Evolutionary conservation across 23 red algal species (phyloP).

Genomic region (Cyanidiococcus yangmingshanensis): DNA sequence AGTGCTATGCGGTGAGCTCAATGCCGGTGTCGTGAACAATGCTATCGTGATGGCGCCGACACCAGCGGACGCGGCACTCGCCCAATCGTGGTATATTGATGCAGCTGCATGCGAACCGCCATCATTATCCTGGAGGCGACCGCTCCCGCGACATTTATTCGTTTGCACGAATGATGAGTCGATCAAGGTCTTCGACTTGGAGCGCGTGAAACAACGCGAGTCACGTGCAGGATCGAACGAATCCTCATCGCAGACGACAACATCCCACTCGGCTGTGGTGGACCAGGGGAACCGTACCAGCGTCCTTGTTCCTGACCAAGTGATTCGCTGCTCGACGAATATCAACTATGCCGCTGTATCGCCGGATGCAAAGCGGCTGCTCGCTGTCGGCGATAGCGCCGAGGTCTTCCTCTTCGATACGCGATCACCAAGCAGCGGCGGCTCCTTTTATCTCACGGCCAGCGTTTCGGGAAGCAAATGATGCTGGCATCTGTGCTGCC

Average conservation of each 20-base stretch:
- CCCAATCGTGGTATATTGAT: background rate
- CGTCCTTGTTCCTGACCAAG: background rate
- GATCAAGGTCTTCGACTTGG: slow-evolving; percentile 5
- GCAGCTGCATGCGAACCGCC: background rate
- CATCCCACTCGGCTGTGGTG: background rate
- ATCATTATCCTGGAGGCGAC: background rate
- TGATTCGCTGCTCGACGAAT: background rate
- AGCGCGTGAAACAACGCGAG: background rate
- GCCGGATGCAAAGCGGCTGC: slow-evolving; percentile 22
- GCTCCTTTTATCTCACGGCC: background rate
- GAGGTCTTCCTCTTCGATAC: slow-evolving; percentile 20
- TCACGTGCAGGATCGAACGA: background rate
- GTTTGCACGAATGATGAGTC: slow-evolving; percentile 7
- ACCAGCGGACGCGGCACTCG: background rate
- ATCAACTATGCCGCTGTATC: slow-evolving; percentile 23
- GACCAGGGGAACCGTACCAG: background rate
- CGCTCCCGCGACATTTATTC: background rate
- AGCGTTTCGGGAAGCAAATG: background rate
- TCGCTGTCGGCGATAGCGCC: slow-evolving; percentile 24
- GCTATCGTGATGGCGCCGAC: background rate
- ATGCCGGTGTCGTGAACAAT: slow-evolving; percentile 4
- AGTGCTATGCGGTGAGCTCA: background rate
- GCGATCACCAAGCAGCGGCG: background rate
- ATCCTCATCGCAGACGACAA: background rate
- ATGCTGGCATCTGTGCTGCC: background rate